Base-by-base conservation (phyloP, 2,329 filamentous ascomycete species). In the Stagonosporopsis tanaceti region DNA sequence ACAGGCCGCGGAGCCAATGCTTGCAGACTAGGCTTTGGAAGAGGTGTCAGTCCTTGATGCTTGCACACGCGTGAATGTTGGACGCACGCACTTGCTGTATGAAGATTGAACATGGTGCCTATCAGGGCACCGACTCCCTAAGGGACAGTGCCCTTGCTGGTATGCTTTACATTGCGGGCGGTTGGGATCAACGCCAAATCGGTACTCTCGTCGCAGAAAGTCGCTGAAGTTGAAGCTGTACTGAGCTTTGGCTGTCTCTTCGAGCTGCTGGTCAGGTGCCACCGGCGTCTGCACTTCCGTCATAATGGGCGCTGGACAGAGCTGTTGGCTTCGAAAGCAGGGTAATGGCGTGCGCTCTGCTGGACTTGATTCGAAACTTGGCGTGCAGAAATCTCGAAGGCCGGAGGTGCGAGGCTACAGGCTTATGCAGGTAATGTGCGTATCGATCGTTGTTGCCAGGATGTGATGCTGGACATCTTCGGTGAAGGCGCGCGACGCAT, bases 1-100 rank as follows among this genome's bases (percentile, higher is more conserved):
- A 99, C 20, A 99, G 87, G 0, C 93, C 94, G 64, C 96, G 91
- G 72, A 98, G 88, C 89, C 95, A 98, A 83, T 98, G 95, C 81
- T 99, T 99, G 87, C 95, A 99, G 60, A 99, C 94, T 15, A 98
- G 87, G 47, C 81, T 85, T 37, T 38, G 9, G 27, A 12, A 28
- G 8, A 9, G n/a, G 1, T 51, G 51, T 67, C 24, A 68, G 63
- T 53, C 47, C 24, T 17, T 12, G 6, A 8, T n/a, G 3, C 11
- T 22, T 7, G 8, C 6, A 4, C 14, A 25, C 28, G 4, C 24
- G n/a, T 2, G 9, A 12, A 20, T 9, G 11, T 17, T 2, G 27
- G 17, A 32, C 38, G 11, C 7, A 37, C 76, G 47, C 65, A 81
- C 73, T 86, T 90, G 79, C 89, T 91, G 75, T 89, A 89, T 32